These are phyloP conservation scores for Ophiostoma tasmaniense DNA, from an alignment of 2,329 filamentous ascomycete species.

Conservation along the genomic window DNA sequence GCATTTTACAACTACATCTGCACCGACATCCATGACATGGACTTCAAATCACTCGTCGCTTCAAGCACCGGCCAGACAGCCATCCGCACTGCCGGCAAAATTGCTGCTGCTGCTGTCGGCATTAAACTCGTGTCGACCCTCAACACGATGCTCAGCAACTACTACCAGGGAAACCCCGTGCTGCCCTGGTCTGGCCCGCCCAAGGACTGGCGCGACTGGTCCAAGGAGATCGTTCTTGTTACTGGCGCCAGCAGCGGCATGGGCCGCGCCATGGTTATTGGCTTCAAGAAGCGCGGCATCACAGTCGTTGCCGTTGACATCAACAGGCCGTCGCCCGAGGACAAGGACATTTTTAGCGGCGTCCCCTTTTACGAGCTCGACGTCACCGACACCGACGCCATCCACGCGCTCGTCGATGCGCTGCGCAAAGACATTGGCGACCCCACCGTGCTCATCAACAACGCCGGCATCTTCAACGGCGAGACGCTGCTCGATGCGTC, in stretches of 20 bases:
- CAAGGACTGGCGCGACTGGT: constrained; percentile 8
- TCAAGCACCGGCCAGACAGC: neutral
- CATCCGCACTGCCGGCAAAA: neutral
- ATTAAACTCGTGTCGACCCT: neutral
- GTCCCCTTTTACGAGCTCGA: neutral
- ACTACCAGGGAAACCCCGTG: constrained; percentile 13
- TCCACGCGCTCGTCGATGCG: neutral
- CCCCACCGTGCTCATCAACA: constrained; percentile 63
- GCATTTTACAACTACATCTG: neutral
- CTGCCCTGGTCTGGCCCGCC: neutral
- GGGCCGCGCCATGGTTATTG: constrained; percentile 54
- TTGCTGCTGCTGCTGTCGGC: neutral
- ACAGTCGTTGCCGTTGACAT: constrained; percentile 58
- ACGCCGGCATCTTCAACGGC: constrained; percentile 55
- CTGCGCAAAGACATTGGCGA: neutral
- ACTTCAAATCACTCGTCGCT: neutral
- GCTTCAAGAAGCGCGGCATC: constrained; percentile 56
- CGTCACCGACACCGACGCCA: constrained; percentile 6
- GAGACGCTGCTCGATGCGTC: constrained; percentile 48
- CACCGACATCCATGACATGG: neutral
- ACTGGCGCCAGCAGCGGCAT: constrained; percentile 71
- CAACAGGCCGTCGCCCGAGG: constrained; percentile 52
- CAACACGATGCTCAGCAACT: constrained; percentile 12
- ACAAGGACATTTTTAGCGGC: neutral
- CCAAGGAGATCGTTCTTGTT: constrained; percentile 51